Evolutionary conservation across 441 rosid genomes (phyloP).

Genomic region (Breynia disticha): DNA sequence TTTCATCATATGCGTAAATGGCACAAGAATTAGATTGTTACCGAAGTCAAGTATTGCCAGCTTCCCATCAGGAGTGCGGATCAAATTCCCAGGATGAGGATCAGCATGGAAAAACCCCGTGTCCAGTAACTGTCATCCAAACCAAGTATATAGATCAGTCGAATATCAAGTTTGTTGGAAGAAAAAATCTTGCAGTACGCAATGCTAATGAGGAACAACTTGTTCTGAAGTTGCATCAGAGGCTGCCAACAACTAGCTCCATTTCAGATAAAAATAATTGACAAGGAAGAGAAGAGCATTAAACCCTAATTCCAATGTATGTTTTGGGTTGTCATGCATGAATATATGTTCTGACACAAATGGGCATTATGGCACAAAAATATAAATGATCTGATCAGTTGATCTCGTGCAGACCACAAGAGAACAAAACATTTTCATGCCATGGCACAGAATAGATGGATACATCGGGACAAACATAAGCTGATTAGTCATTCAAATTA

Average conservation of each 20-base stretch:
- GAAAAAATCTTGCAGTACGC: too few relatives aligned
- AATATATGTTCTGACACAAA: too few relatives aligned
- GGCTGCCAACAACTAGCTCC: too few relatives aligned
- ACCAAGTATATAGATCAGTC: conserved; percentile 1
- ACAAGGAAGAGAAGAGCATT: neutral
- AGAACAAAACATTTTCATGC: too few relatives aligned
- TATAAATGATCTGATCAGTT: neutral
- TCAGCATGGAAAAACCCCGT: conserved; percentile 99
- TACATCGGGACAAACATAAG: too few relatives aligned
- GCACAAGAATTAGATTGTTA: conserved; percentile 26
- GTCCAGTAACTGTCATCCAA: conserved; percentile 68
- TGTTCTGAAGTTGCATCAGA: too few relatives aligned
- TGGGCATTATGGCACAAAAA: conserved; percentile 1
- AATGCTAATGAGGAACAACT: too few relatives aligned
- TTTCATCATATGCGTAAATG: conserved; percentile 11
- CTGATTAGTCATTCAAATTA: too few relatives aligned
- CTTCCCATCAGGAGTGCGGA: conserved; percentile 97
- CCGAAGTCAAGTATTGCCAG: conserved; percentile 96
- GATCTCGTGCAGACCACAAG: too few relatives aligned
- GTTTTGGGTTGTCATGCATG: neutral
- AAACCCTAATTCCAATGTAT: too few relatives aligned
- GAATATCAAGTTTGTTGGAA: neutral
- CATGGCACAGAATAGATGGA: too few relatives aligned
- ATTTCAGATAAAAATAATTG: too few relatives aligned
- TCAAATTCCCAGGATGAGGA: conserved; percentile 98